Evolutionary conservation across 75 land plant genomes (phyloP).

Genomic region (Ceratopteris richardii): DNA sequence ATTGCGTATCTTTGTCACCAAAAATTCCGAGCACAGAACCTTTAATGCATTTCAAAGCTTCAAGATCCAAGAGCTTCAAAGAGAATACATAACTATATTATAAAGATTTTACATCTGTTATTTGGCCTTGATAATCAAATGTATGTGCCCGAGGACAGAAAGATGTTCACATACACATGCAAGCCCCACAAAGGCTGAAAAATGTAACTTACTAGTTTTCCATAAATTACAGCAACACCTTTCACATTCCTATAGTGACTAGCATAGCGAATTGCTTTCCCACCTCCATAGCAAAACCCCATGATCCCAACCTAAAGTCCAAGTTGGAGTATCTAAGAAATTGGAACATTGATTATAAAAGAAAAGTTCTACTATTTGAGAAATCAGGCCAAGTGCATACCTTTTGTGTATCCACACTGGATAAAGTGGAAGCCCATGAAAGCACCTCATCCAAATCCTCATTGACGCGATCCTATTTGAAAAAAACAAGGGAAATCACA

Average conservation of each 20-base stretch:
- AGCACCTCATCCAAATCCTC: conserved; percentile 22
- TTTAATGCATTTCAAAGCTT: conserved; percentile 10
- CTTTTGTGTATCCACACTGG: conserved; percentile 13
- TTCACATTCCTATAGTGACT: conserved; percentile 16
- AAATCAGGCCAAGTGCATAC: too few relatives aligned
- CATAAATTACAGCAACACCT: conserved; percentile 21
- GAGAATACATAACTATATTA: too few relatives aligned
- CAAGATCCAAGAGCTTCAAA: conserved; percentile 9
- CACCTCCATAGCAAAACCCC: conserved; percentile 31
- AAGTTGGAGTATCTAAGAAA: too few relatives aligned
- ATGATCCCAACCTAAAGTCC: conserved; percentile 19
- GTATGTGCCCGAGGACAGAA: too few relatives aligned
- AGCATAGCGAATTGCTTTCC: conserved; percentile 22
- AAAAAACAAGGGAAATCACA: not conserved
- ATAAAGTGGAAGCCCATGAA: conserved; percentile 17
- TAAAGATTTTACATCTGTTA: too few relatives aligned
- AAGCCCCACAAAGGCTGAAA: too few relatives aligned
- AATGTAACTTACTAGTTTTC: conserved; percentile 25
- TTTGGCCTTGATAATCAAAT: too few relatives aligned
- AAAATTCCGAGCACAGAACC: conserved; percentile 24
- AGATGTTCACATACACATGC: too few relatives aligned
- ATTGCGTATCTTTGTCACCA: conserved; percentile 26
- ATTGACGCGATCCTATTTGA: conserved; percentile 17
- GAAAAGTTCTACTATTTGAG: too few relatives aligned
- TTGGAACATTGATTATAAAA: too few relatives aligned